Conservation (phyloP, 306 rosid genomes). For the Begonia fuchsioides region DNA sequence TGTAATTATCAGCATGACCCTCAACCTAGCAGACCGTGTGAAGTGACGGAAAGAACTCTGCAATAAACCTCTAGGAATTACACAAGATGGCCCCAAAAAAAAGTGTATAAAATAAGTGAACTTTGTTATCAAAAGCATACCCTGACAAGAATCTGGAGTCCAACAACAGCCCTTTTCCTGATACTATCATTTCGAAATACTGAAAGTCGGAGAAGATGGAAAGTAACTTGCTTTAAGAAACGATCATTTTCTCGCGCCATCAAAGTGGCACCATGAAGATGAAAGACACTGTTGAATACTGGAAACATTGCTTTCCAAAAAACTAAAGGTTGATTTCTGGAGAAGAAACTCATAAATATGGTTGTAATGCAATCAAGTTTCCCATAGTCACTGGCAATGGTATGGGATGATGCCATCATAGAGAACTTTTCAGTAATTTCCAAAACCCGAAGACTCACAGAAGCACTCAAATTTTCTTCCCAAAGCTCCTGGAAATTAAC, state of each 20-base stretch:
- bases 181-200: slow-evolving; percentile 85
- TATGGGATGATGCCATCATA: slow-evolving; percentile 58
- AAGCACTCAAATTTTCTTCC: slow-evolving; percentile 98
- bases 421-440: slow-evolving; percentile 81
- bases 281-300: slow-evolving; percentile 61
- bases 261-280: slow-evolving; percentile 80
- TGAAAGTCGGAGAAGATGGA: slow-evolving; percentile 91
- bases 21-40: slow-evolving; percentile 82
- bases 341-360: slow-evolving; percentile 72
- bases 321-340: slow-evolving; percentile 73
- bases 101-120: slow-evolving; percentile 9
- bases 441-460: slow-evolving; percentile 88
- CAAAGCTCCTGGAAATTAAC: slow-evolving; percentile 69
- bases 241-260: slow-evolving; percentile 99
- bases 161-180: slow-evolving; percentile 84
- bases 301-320: slow-evolving; percentile 85
- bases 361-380: slow-evolving; percentile 93
- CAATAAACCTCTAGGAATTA: slow-evolving; percentile 6
- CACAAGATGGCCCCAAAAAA: background rate
- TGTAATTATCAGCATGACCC: slow-evolving; percentile 92
- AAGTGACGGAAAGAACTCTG: slow-evolving; percentile 92
- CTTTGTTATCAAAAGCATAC: slow-evolving; percentile 29
- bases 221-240: slow-evolving; percentile 91
- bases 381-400: slow-evolving; percentile 83
- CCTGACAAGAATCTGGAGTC: slow-evolving; percentile 92